Evolutionary conservation across 228 moss, liverwort and hornwort genomes (phyloP).

Genomic region (Sphagnum magellanicum): DNA sequence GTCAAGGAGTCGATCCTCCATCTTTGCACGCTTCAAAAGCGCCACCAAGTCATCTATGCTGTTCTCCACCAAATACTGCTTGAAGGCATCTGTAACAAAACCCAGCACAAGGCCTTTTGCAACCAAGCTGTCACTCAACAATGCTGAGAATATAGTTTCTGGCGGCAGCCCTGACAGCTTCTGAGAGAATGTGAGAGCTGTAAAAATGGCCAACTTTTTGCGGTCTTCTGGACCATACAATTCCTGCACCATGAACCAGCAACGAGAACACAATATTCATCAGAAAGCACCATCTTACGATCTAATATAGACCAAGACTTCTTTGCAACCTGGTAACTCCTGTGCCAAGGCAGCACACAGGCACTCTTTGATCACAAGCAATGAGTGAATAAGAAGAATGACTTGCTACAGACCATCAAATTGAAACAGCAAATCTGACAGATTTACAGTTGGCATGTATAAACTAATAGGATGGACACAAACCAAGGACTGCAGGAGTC

Average conservation of each 20-base stretch:
- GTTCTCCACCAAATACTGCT: slow-evolving; percentile 93
- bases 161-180: slow-evolving; percentile 98
- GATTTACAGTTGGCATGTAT: too few relatives aligned
- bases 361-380: too few relatives aligned
- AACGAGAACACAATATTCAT: too few relatives aligned
- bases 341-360: too few relatives aligned
- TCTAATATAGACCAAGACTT: too few relatives aligned
- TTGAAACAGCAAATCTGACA: too few relatives aligned
- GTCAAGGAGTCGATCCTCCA: slow-evolving; percentile 93
- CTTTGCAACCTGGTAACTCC: too few relatives aligned
- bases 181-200: slow-evolving; percentile 95
- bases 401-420: too few relatives aligned
- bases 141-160: slow-evolving; percentile 92
- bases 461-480: too few relatives aligned
- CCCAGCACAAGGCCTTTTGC: slow-evolving; percentile 82
- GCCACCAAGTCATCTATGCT: slow-evolving; percentile 89
- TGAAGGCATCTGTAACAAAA: slow-evolving; percentile 90
- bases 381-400: too few relatives aligned
- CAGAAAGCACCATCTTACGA: too few relatives aligned
- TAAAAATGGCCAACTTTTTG: slow-evolving; percentile 96
- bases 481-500: slow-evolving; percentile 88
- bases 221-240: slow-evolving; percentile 83
- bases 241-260: slow-evolving; percentile 37
- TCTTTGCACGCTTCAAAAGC: slow-evolving; percentile 93
- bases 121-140: slow-evolving; percentile 83